Evolutionary conservation across 1,284 basidiomycete genomes (phyloP), one percentile per base, ranked within the genome.

Genomic region (Lignosus rhinocerotis): DNA sequence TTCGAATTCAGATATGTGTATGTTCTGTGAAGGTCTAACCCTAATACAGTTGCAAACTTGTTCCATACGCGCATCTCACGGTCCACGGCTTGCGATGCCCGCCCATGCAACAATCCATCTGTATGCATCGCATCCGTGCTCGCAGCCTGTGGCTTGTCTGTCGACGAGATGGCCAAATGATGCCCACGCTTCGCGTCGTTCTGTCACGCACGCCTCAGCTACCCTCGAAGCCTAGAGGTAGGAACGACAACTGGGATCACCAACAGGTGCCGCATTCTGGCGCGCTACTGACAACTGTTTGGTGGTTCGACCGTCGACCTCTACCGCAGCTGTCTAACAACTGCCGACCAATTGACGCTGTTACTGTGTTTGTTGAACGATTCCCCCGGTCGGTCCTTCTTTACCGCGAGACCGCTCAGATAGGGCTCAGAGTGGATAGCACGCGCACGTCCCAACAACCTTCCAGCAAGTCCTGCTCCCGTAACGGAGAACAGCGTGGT

Each of bases 1-100:
- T 38, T 32, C 39, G 30, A 41, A 42, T 52, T 42, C 44, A 47
- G 51, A 49, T 53, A 44, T 50, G 39, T 42, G 38, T 39, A 53
- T 59, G 57, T 62, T 62, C 55, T 59, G 57, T 57, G 61, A 62
- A 58, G 56, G 53, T 46, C 55, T 55, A 59, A 57, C 51, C 56
- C 56, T 52, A 51, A 54, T 60, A 21, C 52, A 60, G 55, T 38
- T 30, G 42, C 30, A 39, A 42, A 21, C 39, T 43, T 33, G 25
- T 25, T 51, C 48, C 32, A 44, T 47, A 55, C 55, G 50, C 51
- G 44, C 54, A 51, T 46, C 51, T 21, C 43, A 45, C 55, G 41
- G 38, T 30, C 49, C 52, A 25, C 49, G 43, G 38, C 49, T 33
- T n/a, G 38, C 38, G 30, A 51, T 38, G 38, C 32, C 50, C 56